Base-by-base conservation (phyloP, 208 protist genomes). In the Leishmania guyanensis region DNA sequence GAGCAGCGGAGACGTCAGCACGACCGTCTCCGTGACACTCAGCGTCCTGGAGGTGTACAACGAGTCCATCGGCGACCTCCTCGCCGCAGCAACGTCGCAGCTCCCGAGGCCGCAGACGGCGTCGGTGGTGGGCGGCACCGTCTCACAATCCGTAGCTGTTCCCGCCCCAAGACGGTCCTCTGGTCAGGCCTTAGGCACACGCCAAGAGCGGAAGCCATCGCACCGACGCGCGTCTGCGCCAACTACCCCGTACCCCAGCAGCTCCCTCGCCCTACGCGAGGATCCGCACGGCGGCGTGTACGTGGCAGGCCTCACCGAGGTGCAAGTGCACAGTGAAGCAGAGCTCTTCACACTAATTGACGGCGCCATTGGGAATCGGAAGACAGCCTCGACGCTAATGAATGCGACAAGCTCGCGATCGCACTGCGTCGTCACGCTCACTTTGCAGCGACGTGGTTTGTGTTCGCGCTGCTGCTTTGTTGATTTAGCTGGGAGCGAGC, bases 41-140 rank as follows among this genome's bases (percentile, higher is more conserved):
- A 97, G 95, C 4, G 98, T 94, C 58, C 79, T 99, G 48, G 97
- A 99, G 71, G 95, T 99, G 75, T 98, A 99, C 90, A 99, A 99
- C 82, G 98, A 99, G 80, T 78, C 82, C 2, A 77, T 99, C 39
- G 88, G 88, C 58, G 98, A 99, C 76, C 86, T 99, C 10, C 84
- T 99, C 16, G 54, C 69, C 58, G 20, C 51, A 60, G 48, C 62
- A 58, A 3, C 50, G 72, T n/a, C 26, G 71, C 20, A 10, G 14
- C 14, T 39, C 29, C 20, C 50, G 51, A 64, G 51, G 29, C 16
- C 9, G 54, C 33, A 43, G 0, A 54, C 46, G 51, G 29, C 53
- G 36, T 12, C 17, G 54, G 8, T n/a, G 29, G 2, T 29, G 36
- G 5, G 17, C 54, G 73, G 73, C 36, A 43, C 29, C 26, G 51